A percentile compares a stretch with the other conserved stretches of the same genome.
Evolutionary conservation across 208 protist genomes (phyloP).

Genomic region (Crithidia fasciculata): DNA sequence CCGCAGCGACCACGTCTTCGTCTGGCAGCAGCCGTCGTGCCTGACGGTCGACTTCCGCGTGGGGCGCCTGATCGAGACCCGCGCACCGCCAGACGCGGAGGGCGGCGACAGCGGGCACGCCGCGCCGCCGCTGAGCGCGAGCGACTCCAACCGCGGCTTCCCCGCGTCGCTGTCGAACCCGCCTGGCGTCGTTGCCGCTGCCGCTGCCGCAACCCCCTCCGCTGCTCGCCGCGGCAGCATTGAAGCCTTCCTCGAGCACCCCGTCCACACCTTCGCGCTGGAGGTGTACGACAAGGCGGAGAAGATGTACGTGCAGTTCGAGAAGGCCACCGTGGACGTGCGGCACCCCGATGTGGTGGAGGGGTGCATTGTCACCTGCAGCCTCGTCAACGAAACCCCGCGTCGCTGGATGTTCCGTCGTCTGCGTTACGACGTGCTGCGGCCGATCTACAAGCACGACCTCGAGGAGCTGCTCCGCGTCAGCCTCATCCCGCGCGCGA

Average conservation of each 20-base stretch:
- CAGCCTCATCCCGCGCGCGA: constrained; percentile 70
- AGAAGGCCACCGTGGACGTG: constrained; percentile 71
- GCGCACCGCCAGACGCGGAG: constrained; percentile 13
- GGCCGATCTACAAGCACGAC: constrained; percentile 76
- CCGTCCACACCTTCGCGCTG: constrained; percentile 61
- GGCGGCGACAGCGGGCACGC: not conserved
- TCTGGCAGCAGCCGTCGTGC: constrained; percentile 73
- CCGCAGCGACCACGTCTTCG: constrained; percentile 60
- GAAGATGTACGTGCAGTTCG: constrained; percentile 82
- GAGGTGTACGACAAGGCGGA: constrained; percentile 86
- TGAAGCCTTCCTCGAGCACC: constrained; percentile 27
- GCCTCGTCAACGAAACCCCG: constrained; percentile 46
- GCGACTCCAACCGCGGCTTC: constrained; percentile 7
- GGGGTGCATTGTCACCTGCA: constrained; percentile 80
- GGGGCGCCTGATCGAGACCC: constrained; percentile 38
- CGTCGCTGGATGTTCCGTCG: constrained; percentile 64
- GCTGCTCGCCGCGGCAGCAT: constrained; percentile 18
- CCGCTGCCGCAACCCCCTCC: not conserved
- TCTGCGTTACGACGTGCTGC: constrained; percentile 74
- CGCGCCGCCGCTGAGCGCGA: constrained; percentile 12
- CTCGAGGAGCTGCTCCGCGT: constrained; percentile 65
- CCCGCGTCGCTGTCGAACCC: not conserved
- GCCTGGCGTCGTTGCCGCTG: constrained; percentile 3
- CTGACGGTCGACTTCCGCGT: constrained; percentile 84
- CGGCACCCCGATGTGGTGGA: constrained; percentile 73